Percentiles rank a stretch among this genome's conserved stretches.
phyloP scores from a whole-genome alignment of 2,329 filamentous ascomycete species.

The Penicillium occitanis region DNA sequence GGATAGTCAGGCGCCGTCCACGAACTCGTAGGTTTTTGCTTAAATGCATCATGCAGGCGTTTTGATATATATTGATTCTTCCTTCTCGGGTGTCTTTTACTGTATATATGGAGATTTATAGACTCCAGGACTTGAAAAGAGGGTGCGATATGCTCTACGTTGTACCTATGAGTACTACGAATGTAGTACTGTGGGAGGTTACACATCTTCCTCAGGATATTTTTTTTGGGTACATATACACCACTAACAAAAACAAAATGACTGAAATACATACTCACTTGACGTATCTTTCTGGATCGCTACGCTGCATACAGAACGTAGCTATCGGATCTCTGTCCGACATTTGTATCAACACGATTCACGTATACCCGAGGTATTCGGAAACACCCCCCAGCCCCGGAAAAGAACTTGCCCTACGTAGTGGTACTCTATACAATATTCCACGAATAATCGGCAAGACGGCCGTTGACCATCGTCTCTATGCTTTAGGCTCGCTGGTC shows the following conservation, averaged over 20 bases:
- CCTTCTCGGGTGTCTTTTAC: not conserved
- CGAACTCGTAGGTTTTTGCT: not conserved
- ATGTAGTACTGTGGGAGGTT: too few relatives aligned
- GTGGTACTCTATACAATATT: not conserved
- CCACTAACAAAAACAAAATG: too few relatives aligned
- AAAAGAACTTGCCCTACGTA: not conserved
- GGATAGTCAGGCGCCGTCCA: slow-evolving; percentile 49
- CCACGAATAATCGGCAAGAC: not conserved
- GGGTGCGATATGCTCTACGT: too few relatives aligned
- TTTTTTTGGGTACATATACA: too few relatives aligned
- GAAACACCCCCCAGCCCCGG: not conserved
- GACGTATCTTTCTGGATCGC: too few relatives aligned
- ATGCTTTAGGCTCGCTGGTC: not conserved
- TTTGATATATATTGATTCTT: not conserved
- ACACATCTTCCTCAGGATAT: too few relatives aligned
- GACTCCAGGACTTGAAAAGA: too few relatives aligned
- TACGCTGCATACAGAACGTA: too few relatives aligned
- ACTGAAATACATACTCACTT: too few relatives aligned
- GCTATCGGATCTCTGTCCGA: not conserved
- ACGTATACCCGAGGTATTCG: slow-evolving; percentile 18
- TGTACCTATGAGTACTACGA: too few relatives aligned
- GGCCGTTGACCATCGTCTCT: too few relatives aligned
- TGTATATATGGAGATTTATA: slow-evolving; percentile 12
- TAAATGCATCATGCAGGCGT: slow-evolving; percentile 1
- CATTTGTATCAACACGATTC: not conserved